Evolutionary conservation across 2,329 filamentous ascomycete species (phyloP).

Genomic region (Pseudogymnoascus sp.): DNA sequence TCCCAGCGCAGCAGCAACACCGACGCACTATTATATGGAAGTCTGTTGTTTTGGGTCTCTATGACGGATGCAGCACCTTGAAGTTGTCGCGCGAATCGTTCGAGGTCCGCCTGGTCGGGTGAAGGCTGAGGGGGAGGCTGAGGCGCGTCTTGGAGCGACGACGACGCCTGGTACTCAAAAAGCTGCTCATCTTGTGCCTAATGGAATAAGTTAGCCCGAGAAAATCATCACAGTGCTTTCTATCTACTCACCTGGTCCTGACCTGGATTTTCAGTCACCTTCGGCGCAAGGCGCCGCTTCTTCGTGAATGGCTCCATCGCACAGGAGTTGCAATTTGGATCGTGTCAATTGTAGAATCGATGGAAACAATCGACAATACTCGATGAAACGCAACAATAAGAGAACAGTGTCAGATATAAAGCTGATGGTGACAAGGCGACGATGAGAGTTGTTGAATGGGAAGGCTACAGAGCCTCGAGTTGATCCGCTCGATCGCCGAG

Average conservation of each 20-base stretch:
- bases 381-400: not conserved
- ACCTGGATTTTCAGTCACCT: constrained; percentile 26
- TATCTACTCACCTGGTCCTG: constrained; percentile 25
- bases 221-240: not conserved
- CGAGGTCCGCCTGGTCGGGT: constrained; percentile 44
- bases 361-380: not conserved
- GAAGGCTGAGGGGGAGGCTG: constrained; percentile 17
- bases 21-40: constrained; percentile 49
- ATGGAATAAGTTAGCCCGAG: constrained; percentile 13
- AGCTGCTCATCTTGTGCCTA: constrained; percentile 22
- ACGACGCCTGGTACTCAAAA: constrained; percentile 21
- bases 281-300: constrained; percentile 30
- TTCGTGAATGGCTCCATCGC: constrained; percentile 29
- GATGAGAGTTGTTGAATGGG: constrained; percentile 7
- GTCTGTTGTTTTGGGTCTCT: constrained; percentile 52
- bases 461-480: constrained; percentile 10
- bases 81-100: constrained; percentile 57
- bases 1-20: constrained; percentile 56
- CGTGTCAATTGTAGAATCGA: constrained; percentile 4
- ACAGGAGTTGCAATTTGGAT: not conserved
- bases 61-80: constrained; percentile 62
- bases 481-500: not conserved
- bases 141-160: constrained; percentile 10
- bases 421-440: not conserved
- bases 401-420: not conserved